Evolutionary conservation across 169 alveolate species (phyloP).

Genomic region (Plasmodium fragile): DNA sequence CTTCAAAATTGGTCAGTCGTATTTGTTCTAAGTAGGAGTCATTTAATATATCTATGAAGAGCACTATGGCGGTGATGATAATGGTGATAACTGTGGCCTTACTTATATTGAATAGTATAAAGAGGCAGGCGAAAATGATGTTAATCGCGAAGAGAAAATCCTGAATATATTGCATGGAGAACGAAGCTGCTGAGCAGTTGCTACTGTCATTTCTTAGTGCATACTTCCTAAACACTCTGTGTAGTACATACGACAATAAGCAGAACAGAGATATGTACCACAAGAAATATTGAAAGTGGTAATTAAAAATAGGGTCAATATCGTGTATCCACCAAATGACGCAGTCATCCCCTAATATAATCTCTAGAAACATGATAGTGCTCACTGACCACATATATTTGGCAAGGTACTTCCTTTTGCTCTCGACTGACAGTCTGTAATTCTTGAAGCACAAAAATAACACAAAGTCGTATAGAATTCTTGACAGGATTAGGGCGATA

Average conservation of each 20-base stretch:
- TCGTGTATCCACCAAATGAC: constrained; percentile 74
- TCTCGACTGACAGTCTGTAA: constrained; percentile 30
- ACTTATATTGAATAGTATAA: constrained; percentile 41
- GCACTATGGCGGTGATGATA: constrained; percentile 22
- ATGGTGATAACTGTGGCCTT: constrained; percentile 54
- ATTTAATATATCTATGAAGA: constrained; percentile 55
- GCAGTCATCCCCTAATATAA: constrained; percentile 50
- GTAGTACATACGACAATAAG: not conserved
- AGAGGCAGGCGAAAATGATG: constrained; percentile 32
- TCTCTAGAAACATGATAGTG: constrained; percentile 40
- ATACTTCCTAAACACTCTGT: constrained; percentile 3
- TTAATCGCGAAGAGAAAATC: constrained; percentile 51
- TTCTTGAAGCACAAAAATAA: constrained; percentile 19
- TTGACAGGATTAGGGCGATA: constrained; percentile 34
- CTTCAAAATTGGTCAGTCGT: constrained; percentile 9
- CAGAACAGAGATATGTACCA: constrained; percentile 44
- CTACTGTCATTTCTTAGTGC: constrained; percentile 6
- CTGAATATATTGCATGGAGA: constrained; percentile 12
- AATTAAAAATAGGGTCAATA: constrained; percentile 67
- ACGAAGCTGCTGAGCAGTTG: not conserved
- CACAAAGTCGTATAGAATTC: constrained; percentile 57
- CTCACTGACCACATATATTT: constrained; percentile 72
- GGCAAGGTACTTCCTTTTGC: constrained; percentile 58
- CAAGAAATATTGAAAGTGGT: constrained; percentile 63
- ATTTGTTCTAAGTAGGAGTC: constrained; percentile 71